phyloP scores from a whole-genome alignment of 2,329 filamentous ascomycete genomes.

The Epichloe aotearoae region DNA sequence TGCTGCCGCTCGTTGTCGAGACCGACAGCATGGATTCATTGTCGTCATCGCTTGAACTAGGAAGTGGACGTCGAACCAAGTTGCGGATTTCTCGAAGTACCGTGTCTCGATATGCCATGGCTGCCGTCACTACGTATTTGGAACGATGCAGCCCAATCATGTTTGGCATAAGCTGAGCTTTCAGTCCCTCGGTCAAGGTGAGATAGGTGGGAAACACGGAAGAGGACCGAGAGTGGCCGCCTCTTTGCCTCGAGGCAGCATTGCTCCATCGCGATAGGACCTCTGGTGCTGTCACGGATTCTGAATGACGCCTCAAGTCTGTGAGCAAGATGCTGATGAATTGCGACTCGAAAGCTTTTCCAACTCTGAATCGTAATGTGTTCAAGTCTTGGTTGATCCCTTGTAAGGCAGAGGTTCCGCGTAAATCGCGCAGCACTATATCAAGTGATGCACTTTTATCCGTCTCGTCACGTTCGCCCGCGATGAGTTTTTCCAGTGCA shows the following conservation, averaged over 20 bases:
- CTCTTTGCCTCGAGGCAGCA: constrained; percentile 59
- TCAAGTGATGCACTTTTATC: constrained; percentile 15
- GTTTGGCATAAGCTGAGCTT: constrained; percentile 54
- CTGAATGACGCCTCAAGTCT: constrained; percentile 71
- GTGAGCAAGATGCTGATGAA: constrained; percentile 67
- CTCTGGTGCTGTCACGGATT: constrained; percentile 54
- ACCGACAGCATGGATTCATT: constrained; percentile 78
- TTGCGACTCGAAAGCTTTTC: constrained; percentile 70
- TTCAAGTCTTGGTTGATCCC: constrained; percentile 67
- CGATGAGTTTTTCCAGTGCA: constrained; percentile 64
- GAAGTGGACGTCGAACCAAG: constrained; percentile 71
- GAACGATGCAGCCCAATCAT: constrained; percentile 72
- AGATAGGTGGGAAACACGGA: constrained; percentile 70
- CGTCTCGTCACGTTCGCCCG: constrained; percentile 47
- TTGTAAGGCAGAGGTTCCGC: constrained; percentile 65
- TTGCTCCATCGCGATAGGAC: constrained; percentile 78
- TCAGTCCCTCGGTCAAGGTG: constrained; percentile 55
- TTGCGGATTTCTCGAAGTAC: constrained; percentile 76
- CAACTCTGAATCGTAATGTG: constrained; percentile 65
- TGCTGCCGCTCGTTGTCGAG: constrained; percentile 60
- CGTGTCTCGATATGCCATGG: constrained; percentile 71
- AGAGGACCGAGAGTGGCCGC: constrained; percentile 50
- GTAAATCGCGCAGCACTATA: constrained; percentile 49
- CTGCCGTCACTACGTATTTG: constrained; percentile 66
- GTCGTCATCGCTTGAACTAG: constrained; percentile 89